Base-by-base conservation (phyloP, 129 eudicot species). In the Mikania micrantha region DNA sequence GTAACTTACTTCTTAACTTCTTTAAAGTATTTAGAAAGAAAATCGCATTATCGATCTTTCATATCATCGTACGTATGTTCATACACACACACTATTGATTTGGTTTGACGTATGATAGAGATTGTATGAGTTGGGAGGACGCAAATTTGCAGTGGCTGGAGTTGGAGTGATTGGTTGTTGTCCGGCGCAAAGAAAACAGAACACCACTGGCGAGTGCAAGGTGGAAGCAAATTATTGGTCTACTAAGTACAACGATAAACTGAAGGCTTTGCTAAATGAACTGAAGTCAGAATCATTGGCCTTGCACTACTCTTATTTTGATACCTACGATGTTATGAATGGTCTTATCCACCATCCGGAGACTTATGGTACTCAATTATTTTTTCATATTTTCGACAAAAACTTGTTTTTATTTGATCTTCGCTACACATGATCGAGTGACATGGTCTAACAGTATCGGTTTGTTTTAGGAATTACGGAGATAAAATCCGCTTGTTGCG, bases 401-500 rank as follows among this genome's bases (percentile, higher is more conserved):
- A n/a, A n/a, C n/a, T n/a, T n/a, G n/a, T n/a, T n/a, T n/a, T n/a
- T n/a, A n/a, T n/a, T n/a, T n/a, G n/a, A n/a, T n/a, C n/a, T n/a
- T n/a, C n/a, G n/a, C n/a, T n/a, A n/a, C n/a, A n/a, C n/a, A n/a
- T n/a, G n/a, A n/a, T n/a, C n/a, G n/a, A n/a, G n/a, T n/a, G n/a
- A n/a, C n/a, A n/a, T n/a, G n/a, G 21, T 28, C 62, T 56, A 1
- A 56, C 3, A 12, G 6, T 27, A 12, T 6, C 11, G 20, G 19
- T 47, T 61, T 67, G 10, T 61, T 75, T 49, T 68, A 90, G 97
- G 97, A 42, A 80, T 90, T 54, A 84, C 72, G 0, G 97, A 90
- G 80, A 79, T 78, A 47, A 87, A 85, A 60, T 80, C 58, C 4
- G 97, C 97, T 67, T 90, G 97, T 57, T 90, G 95, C 67, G 97